A percentile compares a stretch with the other conserved stretches of the same genome.
Evolutionary conservation across 371 early-diverging fungal genomes (phyloP).

Genomic region (Mortierella sp.): DNA sequence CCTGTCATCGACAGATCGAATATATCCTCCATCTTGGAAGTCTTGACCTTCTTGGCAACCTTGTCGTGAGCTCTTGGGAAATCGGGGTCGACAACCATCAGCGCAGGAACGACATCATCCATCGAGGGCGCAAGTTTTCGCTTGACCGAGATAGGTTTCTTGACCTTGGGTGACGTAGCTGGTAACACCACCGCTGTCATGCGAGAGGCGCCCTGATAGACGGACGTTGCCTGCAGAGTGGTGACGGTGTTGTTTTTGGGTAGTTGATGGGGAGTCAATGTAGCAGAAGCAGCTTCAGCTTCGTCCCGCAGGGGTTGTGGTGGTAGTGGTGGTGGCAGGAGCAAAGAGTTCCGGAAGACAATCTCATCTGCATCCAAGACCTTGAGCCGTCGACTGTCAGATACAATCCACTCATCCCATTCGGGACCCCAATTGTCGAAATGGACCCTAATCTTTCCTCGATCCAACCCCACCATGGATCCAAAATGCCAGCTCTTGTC

Average conservation of each 20-base stretch:
- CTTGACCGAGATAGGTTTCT: neutral
- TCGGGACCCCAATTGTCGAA: constrained; percentile 72
- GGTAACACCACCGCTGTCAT: neutral
- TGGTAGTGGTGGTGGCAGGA: neutral
- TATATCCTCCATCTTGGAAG: neutral
- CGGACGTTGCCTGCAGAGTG: neutral
- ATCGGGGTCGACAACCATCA: constrained; percentile 2
- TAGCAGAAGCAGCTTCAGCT: neutral
- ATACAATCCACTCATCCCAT: constrained; percentile 76
- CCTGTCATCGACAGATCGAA: neutral
- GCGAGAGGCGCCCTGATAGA: neutral
- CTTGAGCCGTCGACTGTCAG: constrained; percentile 68
- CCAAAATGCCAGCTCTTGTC: constrained; percentile 70
- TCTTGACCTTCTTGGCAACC: neutral
- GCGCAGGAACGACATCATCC: constrained; percentile 1
- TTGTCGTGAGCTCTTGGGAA: neutral
- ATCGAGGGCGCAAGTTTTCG: neutral
- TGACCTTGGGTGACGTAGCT: neutral
- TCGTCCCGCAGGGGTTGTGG: neutral
- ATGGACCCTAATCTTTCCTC: constrained; percentile 65
- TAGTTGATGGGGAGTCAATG: neutral
- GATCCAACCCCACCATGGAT: constrained; percentile 61
- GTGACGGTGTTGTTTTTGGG: neutral
- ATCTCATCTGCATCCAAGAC: constrained; percentile 21
- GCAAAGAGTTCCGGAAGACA: neutral